Evolutionary conservation across 2,329 filamentous ascomycete species (phyloP), one percentile per base, ranked within the genome.

Genomic region (Microsporum audouinii): DNA sequence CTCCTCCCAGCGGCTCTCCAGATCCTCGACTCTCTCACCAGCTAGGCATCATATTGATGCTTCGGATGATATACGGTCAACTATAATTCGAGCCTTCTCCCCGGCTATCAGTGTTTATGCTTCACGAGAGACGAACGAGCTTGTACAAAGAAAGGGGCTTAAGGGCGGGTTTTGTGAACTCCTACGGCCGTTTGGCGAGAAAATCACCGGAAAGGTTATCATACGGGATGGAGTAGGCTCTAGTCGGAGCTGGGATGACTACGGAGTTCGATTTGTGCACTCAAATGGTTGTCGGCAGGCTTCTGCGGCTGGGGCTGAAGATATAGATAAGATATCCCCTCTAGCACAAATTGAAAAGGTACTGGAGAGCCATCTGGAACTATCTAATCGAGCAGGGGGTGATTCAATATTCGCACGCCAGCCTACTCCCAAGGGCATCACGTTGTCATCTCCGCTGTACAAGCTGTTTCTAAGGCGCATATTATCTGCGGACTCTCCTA

Each of bases 161-260:
- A 79, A 84, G 43, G 82, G 85, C 51, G 91, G 92, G 0, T 79
- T 99, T 57, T 86, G 91, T 78, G 88, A 95, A 72, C 77, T 99
- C 29, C 76, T 99, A 61, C 81, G 92, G 58, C 92, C 94, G 0
- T 99, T 95, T 76, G 94, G 94, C 34, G 94, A 99, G 75, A 83
- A 81, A 14, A 82, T 97, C 0, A 84, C 87, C 57, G 94, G 94
- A 34, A 95, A 94, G 70, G 87, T 99, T 58, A 88, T 88, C 2
- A 87, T 97, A 60, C 81, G 94, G 68, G 94, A 99, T 74, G 96
- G 91, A 70, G 85, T 89, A 66, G 92, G 94, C 6, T 84, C 87
- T 49, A 91, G 90, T 71, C 85, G 85, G 70, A 83, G 84, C 43
- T 92, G 88, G 77, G 92, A 96, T 60, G 91, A 97, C 72, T 99